Evolutionary conservation across 192 early-diverging fungal genomes (phyloP).

Genomic region (Coemansia javaensis): DNA sequence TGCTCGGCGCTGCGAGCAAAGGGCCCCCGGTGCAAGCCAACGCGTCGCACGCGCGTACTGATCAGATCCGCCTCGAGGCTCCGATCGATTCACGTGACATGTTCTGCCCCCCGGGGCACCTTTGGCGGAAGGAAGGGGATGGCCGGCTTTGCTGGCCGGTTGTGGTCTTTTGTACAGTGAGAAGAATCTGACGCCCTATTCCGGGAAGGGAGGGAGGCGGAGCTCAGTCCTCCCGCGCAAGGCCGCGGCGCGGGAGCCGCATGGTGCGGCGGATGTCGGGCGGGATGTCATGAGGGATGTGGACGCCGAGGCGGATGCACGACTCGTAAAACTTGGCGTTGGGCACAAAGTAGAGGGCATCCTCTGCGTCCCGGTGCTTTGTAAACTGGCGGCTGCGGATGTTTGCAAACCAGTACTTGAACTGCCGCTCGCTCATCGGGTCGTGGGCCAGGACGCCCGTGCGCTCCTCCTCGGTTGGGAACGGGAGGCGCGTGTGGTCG

Average conservation of each 20-base stretch:
- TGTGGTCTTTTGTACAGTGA: no score
- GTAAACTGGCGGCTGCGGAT: conserved; percentile 37
- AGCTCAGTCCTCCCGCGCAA: background rate
- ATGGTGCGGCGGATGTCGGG: conserved; percentile 7
- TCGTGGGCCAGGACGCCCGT: conserved; percentile 11
- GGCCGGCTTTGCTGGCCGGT: no score
- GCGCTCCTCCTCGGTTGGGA: conserved; percentile 29
- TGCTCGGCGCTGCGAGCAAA: no score
- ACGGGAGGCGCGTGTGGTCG: conserved; percentile 18
- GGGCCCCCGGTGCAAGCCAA: no score
- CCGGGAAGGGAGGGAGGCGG: no score
- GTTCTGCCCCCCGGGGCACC: no score
- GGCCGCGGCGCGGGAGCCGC: conserved; percentile 6
- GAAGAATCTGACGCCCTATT: no score
- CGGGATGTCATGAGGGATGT: conserved; percentile 12
- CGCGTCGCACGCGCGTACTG: no score
- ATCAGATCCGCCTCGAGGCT: no score
- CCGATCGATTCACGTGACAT: no score
- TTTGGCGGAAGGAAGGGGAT: no score
- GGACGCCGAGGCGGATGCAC: conserved; percentile 18
- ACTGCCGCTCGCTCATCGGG: conserved; percentile 20
- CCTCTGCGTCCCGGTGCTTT: conserved; percentile 18
- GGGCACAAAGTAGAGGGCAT: conserved; percentile 23
- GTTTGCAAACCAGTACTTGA: conserved; percentile 46
- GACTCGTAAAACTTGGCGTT: conserved; percentile 40